phyloP scores from a whole-genome alignment of 108 stramenopile genomes.

The Stephanodiscus triporus region DNA sequence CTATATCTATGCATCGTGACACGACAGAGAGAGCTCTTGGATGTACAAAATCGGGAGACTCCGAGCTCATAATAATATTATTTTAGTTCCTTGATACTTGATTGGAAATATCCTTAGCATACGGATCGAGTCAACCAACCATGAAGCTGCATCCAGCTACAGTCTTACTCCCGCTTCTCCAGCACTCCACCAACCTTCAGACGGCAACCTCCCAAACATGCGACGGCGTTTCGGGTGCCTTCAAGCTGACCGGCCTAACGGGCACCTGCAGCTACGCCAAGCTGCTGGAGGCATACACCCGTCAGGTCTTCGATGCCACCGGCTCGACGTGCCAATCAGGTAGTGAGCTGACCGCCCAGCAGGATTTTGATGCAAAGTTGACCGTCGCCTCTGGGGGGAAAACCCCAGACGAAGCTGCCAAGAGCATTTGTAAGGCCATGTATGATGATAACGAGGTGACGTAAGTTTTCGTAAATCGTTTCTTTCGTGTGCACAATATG shows the following conservation, averaged over 20 bases:
- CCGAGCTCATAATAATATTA: too few relatives aligned
- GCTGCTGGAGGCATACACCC: slow-evolving; percentile 36
- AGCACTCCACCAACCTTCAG: background rate
- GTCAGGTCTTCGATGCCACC: slow-evolving; percentile 29
- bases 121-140: too few relatives aligned
- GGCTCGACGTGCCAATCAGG: slow-evolving; percentile 11
- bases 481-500: background rate
- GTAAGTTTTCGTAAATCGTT: slow-evolving; percentile 3
- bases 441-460: slow-evolving; percentile 21
- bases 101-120: too few relatives aligned
- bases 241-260: slow-evolving; percentile 15
- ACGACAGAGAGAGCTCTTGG: too few relatives aligned
- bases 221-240: slow-evolving; percentile 6
- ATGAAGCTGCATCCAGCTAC: background rate
- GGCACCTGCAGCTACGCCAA: slow-evolving; percentile 34
- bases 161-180: background rate
- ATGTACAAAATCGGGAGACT: too few relatives aligned
- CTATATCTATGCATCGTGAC: too few relatives aligned
- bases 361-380: slow-evolving; percentile 25
- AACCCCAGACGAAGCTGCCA: slow-evolving; percentile 1
- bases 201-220: slow-evolving; percentile 15
- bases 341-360: slow-evolving; percentile 13
- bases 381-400: background rate
- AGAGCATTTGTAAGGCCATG: slow-evolving; percentile 15
- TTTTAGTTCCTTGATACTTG: too few relatives aligned